Conservation (phyloP, 768 basidiomycete species). For the Nidula microcarpa region DNA sequence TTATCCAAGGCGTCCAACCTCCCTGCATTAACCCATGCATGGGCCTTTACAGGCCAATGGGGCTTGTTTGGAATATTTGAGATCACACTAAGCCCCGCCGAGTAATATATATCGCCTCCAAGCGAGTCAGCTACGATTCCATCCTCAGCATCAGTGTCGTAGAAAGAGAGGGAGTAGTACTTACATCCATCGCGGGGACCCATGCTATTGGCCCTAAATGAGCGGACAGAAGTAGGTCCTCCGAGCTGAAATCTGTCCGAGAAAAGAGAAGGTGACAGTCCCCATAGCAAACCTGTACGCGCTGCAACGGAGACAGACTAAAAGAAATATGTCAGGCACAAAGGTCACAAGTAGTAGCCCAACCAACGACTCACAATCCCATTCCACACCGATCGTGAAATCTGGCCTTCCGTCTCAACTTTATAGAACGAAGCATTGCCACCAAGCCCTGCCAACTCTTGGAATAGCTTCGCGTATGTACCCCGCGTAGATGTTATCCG, state of each 20-base stretch:
- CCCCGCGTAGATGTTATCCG: conserved; percentile 61
- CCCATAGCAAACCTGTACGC: conserved; percentile 67
- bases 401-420: conserved; percentile 59
- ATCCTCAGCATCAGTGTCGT: neutral
- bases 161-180: conserved; percentile 13
- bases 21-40: conserved; percentile 81
- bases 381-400: conserved; percentile 53
- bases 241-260: conserved; percentile 92
- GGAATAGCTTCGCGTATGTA: conserved; percentile 54
- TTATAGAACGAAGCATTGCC: conserved; percentile 81
- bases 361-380: conserved; percentile 49
- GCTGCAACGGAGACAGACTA: conserved; percentile 77
- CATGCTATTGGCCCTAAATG: conserved; percentile 72
- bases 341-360: neutral
- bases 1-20: conserved; percentile 59
- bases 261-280: conserved; percentile 56
- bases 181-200: conserved; percentile 74
- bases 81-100: conserved; percentile 71
- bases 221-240: conserved; percentile 81
- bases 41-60: conserved; percentile 84
- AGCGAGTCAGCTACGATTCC: conserved; percentile 64
- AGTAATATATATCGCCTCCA: conserved; percentile 82
- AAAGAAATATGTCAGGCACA: neutral
- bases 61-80: conserved; percentile 68
- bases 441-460: conserved; percentile 77